A percentile compares a stretch with the other conserved stretches of the same genome.
Conservation (phyloP, 176 grass and related monocot species). For the Carex pumila region DNA sequence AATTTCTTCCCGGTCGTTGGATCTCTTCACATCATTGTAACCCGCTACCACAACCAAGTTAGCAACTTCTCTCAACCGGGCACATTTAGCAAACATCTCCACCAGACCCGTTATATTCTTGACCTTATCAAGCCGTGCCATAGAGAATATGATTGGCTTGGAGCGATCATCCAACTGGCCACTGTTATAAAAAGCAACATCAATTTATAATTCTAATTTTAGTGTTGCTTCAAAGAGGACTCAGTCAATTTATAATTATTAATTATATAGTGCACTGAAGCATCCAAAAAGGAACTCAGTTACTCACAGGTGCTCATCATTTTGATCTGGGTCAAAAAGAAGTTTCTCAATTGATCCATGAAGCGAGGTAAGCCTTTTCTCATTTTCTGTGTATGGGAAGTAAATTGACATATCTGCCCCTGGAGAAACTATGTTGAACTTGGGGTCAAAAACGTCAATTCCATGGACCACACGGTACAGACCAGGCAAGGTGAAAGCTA, state of each 20-base stretch:
- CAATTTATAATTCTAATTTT: background rate
- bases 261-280: background rate
- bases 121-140: slow-evolving; percentile 84
- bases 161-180: slow-evolving; percentile 73
- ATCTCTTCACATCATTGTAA: slow-evolving; percentile 63
- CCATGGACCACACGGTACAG: slow-evolving; percentile 84
- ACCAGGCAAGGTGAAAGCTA: slow-evolving; percentile 74
- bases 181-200: slow-evolving; percentile 28
- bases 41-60: slow-evolving; percentile 92
- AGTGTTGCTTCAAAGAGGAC: background rate
- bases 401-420: slow-evolving; percentile 93
- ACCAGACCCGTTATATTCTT: slow-evolving; percentile 96
- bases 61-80: slow-evolving; percentile 50
- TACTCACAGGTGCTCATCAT: slow-evolving; percentile 82
- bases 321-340: slow-evolving; percentile 76
- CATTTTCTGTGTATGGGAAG: slow-evolving; percentile 69
- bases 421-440: slow-evolving; percentile 96
- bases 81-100: slow-evolving; percentile 53
- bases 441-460: slow-evolving; percentile 96
- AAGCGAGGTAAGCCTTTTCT: slow-evolving; percentile 70
- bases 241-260: no score
- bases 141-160: slow-evolving; percentile 92
- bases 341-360: slow-evolving; percentile 75
- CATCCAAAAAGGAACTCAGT: background rate
- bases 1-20: slow-evolving; percentile 77